Conservation (phyloP, 2,329 filamentous ascomycete genomes). For the Rhinocladiella similis region DNA sequence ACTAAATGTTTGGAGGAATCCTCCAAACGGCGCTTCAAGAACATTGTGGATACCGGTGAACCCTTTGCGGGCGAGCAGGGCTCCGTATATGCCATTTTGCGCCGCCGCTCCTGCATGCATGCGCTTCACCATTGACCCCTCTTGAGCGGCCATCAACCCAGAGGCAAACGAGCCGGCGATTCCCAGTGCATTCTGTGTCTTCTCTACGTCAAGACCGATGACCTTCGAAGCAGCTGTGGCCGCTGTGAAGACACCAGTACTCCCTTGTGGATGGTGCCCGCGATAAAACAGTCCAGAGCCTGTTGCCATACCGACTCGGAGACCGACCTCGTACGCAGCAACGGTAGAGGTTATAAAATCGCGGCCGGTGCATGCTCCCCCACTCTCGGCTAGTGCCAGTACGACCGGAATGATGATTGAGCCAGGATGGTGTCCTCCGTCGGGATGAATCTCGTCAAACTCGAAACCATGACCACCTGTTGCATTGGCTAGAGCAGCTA, state of each 20-base stretch:
- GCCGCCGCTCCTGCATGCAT: conserved; percentile 49
- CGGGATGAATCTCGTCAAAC: conserved; percentile 44
- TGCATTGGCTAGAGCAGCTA: conserved; percentile 43
- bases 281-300: conserved; percentile 39
- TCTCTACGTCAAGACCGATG: conserved; percentile 31
- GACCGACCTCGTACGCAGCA: conserved; percentile 42
- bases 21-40: conserved; percentile 43
- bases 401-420: conserved; percentile 41
- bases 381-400: conserved; percentile 34
- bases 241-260: conserved; percentile 24
- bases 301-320: conserved; percentile 38
- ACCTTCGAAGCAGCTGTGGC: conserved; percentile 33
- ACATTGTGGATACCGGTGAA: conserved; percentile 45
- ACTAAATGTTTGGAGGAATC: conserved; percentile 42
- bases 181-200: conserved; percentile 39
- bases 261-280: conserved; percentile 33
- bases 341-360: conserved; percentile 27
- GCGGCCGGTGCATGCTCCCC: background rate
- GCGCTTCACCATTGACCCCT: conserved; percentile 44
- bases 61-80: conserved; percentile 38
- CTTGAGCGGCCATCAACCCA: conserved; percentile 44
- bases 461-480: conserved; percentile 46
- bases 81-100: conserved; percentile 43
- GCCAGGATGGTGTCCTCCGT: conserved; percentile 41
- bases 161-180: conserved; percentile 41